Base-by-base conservation (phyloP, 2,329 filamentous ascomycete species). In the Aspergillus pseudotamarii region DNA sequence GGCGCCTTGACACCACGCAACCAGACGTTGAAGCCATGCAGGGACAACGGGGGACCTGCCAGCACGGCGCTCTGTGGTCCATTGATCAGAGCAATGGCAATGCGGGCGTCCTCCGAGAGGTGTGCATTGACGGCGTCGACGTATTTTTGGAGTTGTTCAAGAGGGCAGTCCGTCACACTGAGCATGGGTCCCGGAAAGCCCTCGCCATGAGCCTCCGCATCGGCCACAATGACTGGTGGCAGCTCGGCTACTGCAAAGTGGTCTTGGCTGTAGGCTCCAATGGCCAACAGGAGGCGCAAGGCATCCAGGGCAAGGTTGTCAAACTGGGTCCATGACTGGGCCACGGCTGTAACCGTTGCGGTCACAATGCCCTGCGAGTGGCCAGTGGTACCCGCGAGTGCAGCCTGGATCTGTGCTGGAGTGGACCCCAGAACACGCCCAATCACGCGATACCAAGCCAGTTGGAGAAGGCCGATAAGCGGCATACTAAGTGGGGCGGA, bases 41-140 rank as follows among this genome's bases (percentile, higher is more conserved):
- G 85, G 1, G 96, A 98, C 69, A 96, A 93, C 2, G 96, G 96
- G 60, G 95, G 95, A 58, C 95, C 95, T 46, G 95, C 97, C 16
- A 99, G 93, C 55, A 99, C 96, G 75, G 98, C 90, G 79, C 98
- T 99, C 63, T 95, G 90, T 14, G 94, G 93, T 80, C 94, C 97
- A 84, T 99, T 99, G 77, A 97, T 88, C 61, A 99, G 86, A 0
- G 95, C 98, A 72, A 99, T 94, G 75, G 89, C 90, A 75, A 99
- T 97, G 76, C 98, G 95, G 62, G 94, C 89, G 72, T 97, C 94
- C 68, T 91, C 83, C 0, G 95, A 95, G 61, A 99, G 86, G 82
- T 99, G 96, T 77, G 97, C 90, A 80, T 99, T 99, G 68, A 95
- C 99, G 14, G 91, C 91, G 80, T 98, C 91, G 71, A 99, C 96